phyloP scores from a whole-genome alignment of 2,329 filamentous ascomycete species.

The Fusarium avenaceum region DNA sequence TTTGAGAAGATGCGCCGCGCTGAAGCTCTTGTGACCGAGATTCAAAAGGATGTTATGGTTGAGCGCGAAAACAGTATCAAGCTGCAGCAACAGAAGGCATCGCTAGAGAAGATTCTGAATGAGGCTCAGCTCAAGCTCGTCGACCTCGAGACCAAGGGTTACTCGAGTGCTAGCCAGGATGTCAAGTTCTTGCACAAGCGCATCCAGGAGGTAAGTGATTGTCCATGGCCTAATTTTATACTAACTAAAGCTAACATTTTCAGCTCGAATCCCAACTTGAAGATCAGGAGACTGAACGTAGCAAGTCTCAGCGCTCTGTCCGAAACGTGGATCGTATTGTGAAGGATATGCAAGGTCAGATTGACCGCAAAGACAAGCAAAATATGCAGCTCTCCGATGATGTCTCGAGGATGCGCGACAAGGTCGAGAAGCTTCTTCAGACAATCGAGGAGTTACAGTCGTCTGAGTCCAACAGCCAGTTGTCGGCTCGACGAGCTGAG shows the following conservation, averaged over 20 bases:
- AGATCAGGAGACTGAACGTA: constrained; percentile 81
- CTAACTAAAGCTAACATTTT: constrained; percentile 38
- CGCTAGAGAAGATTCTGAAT: constrained; percentile 88
- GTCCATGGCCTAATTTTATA: neutral
- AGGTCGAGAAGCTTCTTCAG: constrained; percentile 87
- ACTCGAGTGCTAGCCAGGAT: constrained; percentile 93
- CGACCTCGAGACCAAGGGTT: constrained; percentile 96
- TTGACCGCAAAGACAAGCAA: constrained; percentile 93
- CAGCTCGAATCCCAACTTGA: constrained; percentile 92
- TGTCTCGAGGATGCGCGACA: constrained; percentile 86
- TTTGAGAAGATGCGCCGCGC: constrained; percentile 98
- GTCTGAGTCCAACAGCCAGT: constrained; percentile 83
- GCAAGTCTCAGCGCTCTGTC: constrained; percentile 85
- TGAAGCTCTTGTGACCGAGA: constrained; percentile 86
- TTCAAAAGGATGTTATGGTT: constrained; percentile 90
- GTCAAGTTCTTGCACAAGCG: constrained; percentile 94
- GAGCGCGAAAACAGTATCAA: constrained; percentile 86
- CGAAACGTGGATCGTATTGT: constrained; percentile 95
- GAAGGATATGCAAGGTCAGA: constrained; percentile 91
- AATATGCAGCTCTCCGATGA: constrained; percentile 86
- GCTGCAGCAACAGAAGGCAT: constrained; percentile 90
- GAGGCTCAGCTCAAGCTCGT: constrained; percentile 91
- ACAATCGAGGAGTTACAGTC: constrained; percentile 96
- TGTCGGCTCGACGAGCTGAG: constrained; percentile 86
- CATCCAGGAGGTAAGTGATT: constrained; percentile 87